phyloP scores from a whole-genome alignment of 768 basidiomycete species.

The Candolleomyces efflorescens region DNA sequence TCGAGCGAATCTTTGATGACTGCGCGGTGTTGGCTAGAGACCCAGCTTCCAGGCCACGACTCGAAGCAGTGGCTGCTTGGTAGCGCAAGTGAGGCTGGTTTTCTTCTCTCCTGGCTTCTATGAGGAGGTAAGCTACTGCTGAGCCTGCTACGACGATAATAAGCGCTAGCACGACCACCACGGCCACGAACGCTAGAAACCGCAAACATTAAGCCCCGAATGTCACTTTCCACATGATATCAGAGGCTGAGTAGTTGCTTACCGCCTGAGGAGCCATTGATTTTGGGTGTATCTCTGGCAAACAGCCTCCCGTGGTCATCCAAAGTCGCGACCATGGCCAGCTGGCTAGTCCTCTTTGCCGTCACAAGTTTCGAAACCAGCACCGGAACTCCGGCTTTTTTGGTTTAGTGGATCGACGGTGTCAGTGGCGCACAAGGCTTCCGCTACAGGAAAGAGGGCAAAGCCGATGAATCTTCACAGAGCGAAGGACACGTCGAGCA shows the following conservation, averaged over 20 bases:
- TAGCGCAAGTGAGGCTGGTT: not conserved
- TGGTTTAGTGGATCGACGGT: too few relatives aligned
- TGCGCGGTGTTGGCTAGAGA: not conserved
- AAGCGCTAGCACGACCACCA: constrained; percentile 4
- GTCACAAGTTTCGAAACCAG: not conserved
- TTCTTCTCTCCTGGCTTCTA: not conserved
- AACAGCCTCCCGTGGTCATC: not conserved
- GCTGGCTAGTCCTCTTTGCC: not conserved
- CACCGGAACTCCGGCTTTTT: too few relatives aligned
- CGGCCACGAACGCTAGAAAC: constrained; percentile 6
- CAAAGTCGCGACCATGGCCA: not conserved
- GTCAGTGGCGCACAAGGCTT: too few relatives aligned
- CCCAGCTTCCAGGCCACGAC: not conserved
- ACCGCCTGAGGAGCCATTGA: constrained; percentile 1
- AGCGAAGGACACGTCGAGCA: not conserved
- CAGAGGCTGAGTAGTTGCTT: not conserved
- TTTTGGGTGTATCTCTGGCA: not conserved
- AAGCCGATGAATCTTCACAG: too few relatives aligned
- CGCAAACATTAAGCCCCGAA: not conserved
- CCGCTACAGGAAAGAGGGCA: too few relatives aligned
- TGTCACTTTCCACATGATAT: not conserved
- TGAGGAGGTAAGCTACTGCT: not conserved
- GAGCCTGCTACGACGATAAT: constrained; percentile 3
- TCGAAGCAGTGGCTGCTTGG: not conserved
- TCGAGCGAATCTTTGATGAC: not conserved